phyloP scores from a whole-genome alignment of 2,329 filamentous ascomycete species.

The Sclerotinia glacialis region DNA sequence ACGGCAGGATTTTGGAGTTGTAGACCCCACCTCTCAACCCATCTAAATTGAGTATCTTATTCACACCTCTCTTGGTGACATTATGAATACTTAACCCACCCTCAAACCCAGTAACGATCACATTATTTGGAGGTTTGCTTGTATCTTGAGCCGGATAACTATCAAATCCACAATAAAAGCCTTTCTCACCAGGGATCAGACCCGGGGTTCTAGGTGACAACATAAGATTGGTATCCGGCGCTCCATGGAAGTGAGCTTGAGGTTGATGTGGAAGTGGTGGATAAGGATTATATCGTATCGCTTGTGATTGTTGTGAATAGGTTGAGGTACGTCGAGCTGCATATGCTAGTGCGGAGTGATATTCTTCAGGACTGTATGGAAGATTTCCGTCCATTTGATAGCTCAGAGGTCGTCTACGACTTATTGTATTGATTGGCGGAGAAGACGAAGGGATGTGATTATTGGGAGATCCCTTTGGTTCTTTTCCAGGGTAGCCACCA shows the following conservation, averaged over 20 bases:
- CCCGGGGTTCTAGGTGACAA: conserved; percentile 50
- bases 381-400: conserved; percentile 45
- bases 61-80: conserved; percentile 68
- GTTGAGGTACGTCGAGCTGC: conserved; percentile 50
- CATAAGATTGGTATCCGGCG: conserved; percentile 67
- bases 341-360: conserved; percentile 45
- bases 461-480: conserved; percentile 34
- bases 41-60: conserved; percentile 67
- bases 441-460: conserved; percentile 36
- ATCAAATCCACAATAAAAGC: conserved; percentile 81
- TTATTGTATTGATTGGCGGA: conserved; percentile 39
- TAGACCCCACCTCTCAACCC: conserved; percentile 77
- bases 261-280: conserved; percentile 72
- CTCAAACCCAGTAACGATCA: conserved; percentile 75
- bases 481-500: conserved; percentile 36
- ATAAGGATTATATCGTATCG: conserved; percentile 47
- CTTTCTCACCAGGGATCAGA: conserved; percentile 62
- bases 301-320: conserved; percentile 47
- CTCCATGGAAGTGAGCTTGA: conserved; percentile 74
- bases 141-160: conserved; percentile 49
- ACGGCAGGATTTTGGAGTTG: conserved; percentile 78
- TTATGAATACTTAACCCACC: conserved; percentile 74
- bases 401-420: conserved; percentile 50
- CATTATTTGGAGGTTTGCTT: conserved; percentile 51
- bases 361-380: conserved; percentile 46